phyloP scores from a whole-genome alignment of 805 yeast genomes.

The Pachysolen tannophilus region DNA sequence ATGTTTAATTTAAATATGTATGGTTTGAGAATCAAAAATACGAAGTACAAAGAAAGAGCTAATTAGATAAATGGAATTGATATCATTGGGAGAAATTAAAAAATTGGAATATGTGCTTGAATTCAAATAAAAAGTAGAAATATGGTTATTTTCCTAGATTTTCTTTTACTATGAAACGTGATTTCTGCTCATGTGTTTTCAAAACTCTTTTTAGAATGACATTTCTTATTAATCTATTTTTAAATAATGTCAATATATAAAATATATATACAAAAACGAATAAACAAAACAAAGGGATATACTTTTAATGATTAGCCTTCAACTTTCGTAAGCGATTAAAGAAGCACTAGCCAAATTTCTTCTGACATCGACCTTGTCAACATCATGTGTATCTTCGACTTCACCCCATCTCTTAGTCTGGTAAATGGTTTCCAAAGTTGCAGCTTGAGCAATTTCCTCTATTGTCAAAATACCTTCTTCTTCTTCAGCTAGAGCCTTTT shows the following conservation, averaged over 20 bases:
- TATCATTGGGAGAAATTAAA: too few relatives aligned
- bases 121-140: slow-evolving; percentile 9
- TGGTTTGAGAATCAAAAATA: too few relatives aligned
- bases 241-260: too few relatives aligned
- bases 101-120: too few relatives aligned
- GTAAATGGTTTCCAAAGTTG: slow-evolving; percentile 71
- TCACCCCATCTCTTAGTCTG: slow-evolving; percentile 96
- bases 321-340: slow-evolving; percentile 32
- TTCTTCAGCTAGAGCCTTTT: slow-evolving; percentile 13
- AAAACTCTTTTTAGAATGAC: slow-evolving; percentile 1
- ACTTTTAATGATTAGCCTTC: background rate
- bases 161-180: background rate
- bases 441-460: slow-evolving; percentile 69
- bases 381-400: slow-evolving; percentile 97
- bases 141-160: slow-evolving; percentile 3
- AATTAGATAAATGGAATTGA: too few relatives aligned
- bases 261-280: too few relatives aligned
- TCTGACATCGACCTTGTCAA: slow-evolving; percentile 83
- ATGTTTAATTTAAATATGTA: too few relatives aligned
- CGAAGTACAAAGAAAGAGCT: too few relatives aligned
- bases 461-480: slow-evolving; percentile 31
- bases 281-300: too few relatives aligned
- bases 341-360: slow-evolving; percentile 80
- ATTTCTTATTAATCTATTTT: slow-evolving; percentile 1
- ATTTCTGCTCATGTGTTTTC: background rate